phyloP scores from a whole-genome alignment of 2,329 filamentous ascomycete species.

The Ceratocystis diversiconidia region DNA sequence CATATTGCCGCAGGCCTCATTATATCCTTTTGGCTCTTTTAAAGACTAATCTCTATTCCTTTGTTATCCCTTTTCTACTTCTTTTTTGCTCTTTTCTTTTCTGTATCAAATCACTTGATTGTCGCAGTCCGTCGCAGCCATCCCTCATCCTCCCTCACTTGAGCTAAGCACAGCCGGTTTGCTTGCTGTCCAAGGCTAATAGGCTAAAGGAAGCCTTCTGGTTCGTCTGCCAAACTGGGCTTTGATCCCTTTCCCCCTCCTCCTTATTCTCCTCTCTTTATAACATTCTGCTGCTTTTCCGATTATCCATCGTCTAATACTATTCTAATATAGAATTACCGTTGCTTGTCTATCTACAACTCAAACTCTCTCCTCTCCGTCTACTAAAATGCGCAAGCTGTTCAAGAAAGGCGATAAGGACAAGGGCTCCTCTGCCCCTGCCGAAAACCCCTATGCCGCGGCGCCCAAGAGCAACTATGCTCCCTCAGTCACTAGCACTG shows the following conservation, averaged over 20 bases:
- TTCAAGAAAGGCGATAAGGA: constrained; percentile 17
- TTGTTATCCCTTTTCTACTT: background rate
- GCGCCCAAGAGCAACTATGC: constrained; percentile 15
- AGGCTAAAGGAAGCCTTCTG: constrained; percentile 4
- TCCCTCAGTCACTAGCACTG: constrained; percentile 11
- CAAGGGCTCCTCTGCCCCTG: constrained; percentile 13
- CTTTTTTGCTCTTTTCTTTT: background rate
- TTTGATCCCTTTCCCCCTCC: constrained; percentile 4
- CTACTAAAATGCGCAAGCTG: constrained; percentile 15
- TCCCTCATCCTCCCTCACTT: background rate
- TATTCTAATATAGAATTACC: background rate
- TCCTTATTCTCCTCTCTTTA: constrained; percentile 1
- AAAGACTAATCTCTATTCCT: background rate
- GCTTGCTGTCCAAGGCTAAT: background rate
- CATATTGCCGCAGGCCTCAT: background rate
- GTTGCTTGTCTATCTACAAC: background rate
- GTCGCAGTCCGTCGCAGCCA: background rate
- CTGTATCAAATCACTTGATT: background rate
- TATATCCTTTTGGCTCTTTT: background rate
- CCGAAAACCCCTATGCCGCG: constrained; percentile 18
- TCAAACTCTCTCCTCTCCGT: background rate
- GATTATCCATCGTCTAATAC: background rate
- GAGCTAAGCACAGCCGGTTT: background rate
- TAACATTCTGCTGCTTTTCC: background rate
- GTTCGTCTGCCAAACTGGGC: background rate